Conservation (phyloP, 306 rosid species). For the Fagus sylvatica region DNA sequence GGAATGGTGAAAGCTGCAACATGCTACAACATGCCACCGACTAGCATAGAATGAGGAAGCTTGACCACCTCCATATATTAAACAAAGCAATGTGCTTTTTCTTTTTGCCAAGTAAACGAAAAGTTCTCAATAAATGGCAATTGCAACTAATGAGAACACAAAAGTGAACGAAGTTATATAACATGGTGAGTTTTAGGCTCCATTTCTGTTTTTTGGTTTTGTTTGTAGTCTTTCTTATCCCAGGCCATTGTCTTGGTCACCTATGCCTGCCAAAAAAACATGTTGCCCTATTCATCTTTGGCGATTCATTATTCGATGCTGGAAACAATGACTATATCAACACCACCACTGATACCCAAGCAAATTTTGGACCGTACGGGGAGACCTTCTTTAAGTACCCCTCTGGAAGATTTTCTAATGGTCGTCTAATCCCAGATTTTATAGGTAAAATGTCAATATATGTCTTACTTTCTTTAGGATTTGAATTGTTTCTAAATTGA, state of each 20-base stretch:
- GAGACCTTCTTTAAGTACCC: conserved; percentile 51
- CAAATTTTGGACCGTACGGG: conserved; percentile 47
- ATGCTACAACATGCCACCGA: too few relatives aligned
- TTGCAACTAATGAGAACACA: neutral
- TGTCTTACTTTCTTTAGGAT: neutral
- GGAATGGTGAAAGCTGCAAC: too few relatives aligned
- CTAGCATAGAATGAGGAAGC: too few relatives aligned
- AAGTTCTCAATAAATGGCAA: neutral
- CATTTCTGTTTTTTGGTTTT: conserved; percentile 14
- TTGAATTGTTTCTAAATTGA: neutral
- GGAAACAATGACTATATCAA: conserved; percentile 61
- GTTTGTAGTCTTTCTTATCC: neutral
- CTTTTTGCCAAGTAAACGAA: too few relatives aligned
- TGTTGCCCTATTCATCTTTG: conserved; percentile 50
- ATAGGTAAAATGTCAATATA: conserved; percentile 29
- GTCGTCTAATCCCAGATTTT: conserved; percentile 51
- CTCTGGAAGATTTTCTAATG: conserved; percentile 46
- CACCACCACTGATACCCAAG: neutral
- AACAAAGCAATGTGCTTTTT: too few relatives aligned
- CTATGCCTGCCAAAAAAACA: conserved; percentile 21
- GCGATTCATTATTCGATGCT: conserved; percentile 55
- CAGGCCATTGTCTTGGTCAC: neutral
- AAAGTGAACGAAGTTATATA: neutral
- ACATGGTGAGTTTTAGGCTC: conserved; percentile 19
- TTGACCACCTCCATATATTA: too few relatives aligned